These are phyloP conservation scores for Thinopyrum elongatum DNA, from an alignment of 176 grass and related monocot genomes.

Conservation along the genomic window DNA sequence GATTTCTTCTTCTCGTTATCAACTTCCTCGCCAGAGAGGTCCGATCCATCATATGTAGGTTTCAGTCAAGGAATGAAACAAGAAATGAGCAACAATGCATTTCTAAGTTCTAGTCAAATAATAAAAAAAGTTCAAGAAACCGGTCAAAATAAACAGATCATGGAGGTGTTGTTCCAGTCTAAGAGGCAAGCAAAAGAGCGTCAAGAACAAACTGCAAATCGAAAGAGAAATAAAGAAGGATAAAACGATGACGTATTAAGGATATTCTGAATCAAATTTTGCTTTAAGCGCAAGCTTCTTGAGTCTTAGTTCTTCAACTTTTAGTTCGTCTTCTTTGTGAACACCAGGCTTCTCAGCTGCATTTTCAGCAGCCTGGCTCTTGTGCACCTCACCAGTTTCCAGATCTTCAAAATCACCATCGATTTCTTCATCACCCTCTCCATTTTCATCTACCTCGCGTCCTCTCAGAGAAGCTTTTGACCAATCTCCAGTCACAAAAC, in stretches of 20 bases:
- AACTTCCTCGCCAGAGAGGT: conserved; percentile 57
- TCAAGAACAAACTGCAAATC: neutral
- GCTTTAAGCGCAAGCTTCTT: conserved; percentile 86
- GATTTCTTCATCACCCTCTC: conserved; percentile 56
- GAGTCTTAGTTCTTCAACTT: conserved; percentile 65
- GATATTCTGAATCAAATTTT: conserved; percentile 97
- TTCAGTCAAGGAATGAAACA: conserved; percentile 62
- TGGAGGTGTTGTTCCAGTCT: neutral
- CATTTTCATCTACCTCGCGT: conserved; percentile 43
- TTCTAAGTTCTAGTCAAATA: neutral
- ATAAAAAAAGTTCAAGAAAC: conserved; percentile 1
- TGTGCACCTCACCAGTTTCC: conserved; percentile 82
- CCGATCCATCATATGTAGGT: conserved; percentile 76
- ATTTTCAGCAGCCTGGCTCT: conserved; percentile 31
- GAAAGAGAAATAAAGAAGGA: conserved; percentile 20
- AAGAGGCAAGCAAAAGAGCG: conserved; percentile 21
- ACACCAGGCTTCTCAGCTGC: conserved; percentile 19
- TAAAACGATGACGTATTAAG: conserved; percentile 34
- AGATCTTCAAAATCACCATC: conserved; percentile 97
- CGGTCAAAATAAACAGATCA: neutral
- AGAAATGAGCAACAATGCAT: neutral
- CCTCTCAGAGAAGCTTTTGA: conserved; percentile 90
- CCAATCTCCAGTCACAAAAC: conserved; percentile 96
- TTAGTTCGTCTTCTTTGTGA: conserved; percentile 42
- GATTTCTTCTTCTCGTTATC: conserved; percentile 60